Evolutionary conservation across 2,329 filamentous ascomycete species (phyloP).

Genomic region (Metarhizium humberi): DNA sequence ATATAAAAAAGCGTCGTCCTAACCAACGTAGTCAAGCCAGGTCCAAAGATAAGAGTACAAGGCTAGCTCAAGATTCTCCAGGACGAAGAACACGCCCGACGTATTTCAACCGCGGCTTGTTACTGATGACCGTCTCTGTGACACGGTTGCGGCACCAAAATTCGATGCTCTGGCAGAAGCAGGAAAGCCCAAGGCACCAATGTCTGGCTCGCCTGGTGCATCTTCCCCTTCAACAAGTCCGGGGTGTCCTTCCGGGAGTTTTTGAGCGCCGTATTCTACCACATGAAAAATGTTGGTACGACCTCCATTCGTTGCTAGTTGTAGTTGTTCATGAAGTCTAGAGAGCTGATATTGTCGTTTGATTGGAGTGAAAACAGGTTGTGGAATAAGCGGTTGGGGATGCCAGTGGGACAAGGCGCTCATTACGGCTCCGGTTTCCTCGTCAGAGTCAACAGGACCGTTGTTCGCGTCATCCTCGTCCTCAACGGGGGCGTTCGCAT

Average conservation of each 20-base stretch:
- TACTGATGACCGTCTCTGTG: slow-evolving; percentile 37
- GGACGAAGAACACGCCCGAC: not conserved
- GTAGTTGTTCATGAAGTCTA: slow-evolving; percentile 55
- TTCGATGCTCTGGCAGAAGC: slow-evolving; percentile 33
- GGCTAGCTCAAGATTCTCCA: not conserved
- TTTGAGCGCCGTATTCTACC: slow-evolving; percentile 46
- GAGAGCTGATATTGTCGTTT: slow-evolving; percentile 54
- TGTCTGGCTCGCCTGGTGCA: slow-evolving; percentile 48
- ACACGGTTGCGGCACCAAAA: slow-evolving; percentile 31
- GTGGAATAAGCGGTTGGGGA: slow-evolving; percentile 67
- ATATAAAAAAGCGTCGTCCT: not conserved
- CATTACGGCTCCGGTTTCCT: slow-evolving; percentile 89
- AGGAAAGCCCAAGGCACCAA: slow-evolving; percentile 27
- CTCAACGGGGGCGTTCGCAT: slow-evolving; percentile 83
- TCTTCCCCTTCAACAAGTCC: slow-evolving; percentile 41
- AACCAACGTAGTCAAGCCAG: not conserved
- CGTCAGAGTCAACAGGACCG: slow-evolving; percentile 83
- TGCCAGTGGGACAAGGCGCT: slow-evolving; percentile 64
- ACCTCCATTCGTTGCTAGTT: slow-evolving; percentile 57
- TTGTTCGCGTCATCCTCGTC: slow-evolving; percentile 75
- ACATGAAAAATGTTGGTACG: slow-evolving; percentile 58
- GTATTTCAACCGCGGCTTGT: slow-evolving; percentile 32
- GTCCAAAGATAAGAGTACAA: not conserved
- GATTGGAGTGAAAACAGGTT: slow-evolving; percentile 52
- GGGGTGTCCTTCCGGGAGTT: slow-evolving; percentile 39